Conservation (phyloP, 495 filamentous ascomycete genomes). For the Podospora pseudoanserina region DNA sequence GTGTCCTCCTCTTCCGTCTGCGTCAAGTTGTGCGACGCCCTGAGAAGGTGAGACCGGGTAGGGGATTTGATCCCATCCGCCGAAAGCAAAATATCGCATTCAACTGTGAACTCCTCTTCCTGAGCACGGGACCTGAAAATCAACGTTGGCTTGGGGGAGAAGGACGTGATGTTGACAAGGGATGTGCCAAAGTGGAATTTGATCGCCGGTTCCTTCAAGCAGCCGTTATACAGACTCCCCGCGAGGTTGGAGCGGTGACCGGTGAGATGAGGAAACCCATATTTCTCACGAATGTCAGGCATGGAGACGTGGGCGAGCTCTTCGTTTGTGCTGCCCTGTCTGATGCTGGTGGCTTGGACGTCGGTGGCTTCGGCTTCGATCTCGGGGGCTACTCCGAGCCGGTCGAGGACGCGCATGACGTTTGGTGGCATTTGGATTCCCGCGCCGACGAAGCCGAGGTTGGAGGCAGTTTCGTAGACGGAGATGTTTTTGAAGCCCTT, state of each 20-base stretch:
- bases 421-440: slow-evolving; percentile 82
- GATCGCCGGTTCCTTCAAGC: slow-evolving; percentile 59
- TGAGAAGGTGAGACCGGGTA: slow-evolving; percentile 60
- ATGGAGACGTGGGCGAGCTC: slow-evolving; percentile 70
- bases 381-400: slow-evolving; percentile 62
- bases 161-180: slow-evolving; percentile 52
- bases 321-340: slow-evolving; percentile 58
- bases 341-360: slow-evolving; percentile 45
- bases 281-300: slow-evolving; percentile 60
- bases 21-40: slow-evolving; percentile 43
- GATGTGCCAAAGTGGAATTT: slow-evolving; percentile 65
- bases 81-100: slow-evolving; percentile 66
- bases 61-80: slow-evolving; percentile 70
- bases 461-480: slow-evolving; percentile 68
- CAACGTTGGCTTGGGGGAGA: slow-evolving; percentile 53
- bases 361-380: slow-evolving; percentile 61
- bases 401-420: slow-evolving; percentile 69
- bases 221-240: slow-evolving; percentile 62
- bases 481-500: slow-evolving; percentile 68
- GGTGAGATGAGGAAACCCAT: slow-evolving; percentile 72
- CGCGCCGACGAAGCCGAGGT: slow-evolving; percentile 76
- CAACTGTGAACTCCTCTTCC: slow-evolving; percentile 51
- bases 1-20: slow-evolving; percentile 63
- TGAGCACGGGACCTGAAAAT: slow-evolving; percentile 52
- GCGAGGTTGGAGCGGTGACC: slow-evolving; percentile 75